Evolutionary conservation across 139 green algal genomes (phyloP), one percentile per base, ranked within the genome.

Genomic region (Tetraselmis striata): DNA sequence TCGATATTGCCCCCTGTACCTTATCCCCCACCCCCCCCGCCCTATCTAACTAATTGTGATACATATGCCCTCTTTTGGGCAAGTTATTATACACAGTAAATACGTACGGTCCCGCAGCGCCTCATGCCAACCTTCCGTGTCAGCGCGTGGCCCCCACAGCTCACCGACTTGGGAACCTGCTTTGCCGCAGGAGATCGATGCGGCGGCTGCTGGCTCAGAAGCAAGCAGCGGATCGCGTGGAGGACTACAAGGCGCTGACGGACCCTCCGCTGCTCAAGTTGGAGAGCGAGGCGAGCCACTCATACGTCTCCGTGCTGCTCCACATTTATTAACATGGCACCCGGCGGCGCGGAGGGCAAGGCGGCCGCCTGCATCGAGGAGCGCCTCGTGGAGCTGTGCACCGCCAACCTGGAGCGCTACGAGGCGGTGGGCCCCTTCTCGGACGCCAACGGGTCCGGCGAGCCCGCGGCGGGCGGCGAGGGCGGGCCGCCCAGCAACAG

Each of bases 261-360:
- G 96, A 99, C 88, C 96, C 96, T 0, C 96, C 96, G 1, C 89
- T 99, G 85, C 90, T 98, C 85, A 84, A 91, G 5, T 88, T 99
- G 32, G 96, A 99, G 89, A 90, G 87, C 2, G 95, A 98, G 87
- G 90, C 93, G 31, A 84, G 87, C 2, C 91, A 97, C 77, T 92
- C 94, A 2, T 96, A 96, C 82, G 85, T 99, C 27, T 93, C 90
- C 29, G 86, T 97, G 79, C 85, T 96, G 80, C 85, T 92, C 32
- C 88, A 92, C 75, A 59, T 95, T n/a, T n/a, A n/a, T n/a, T n/a
- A n/a, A n/a, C n/a, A n/a, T n/a, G n/a, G n/a, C n/a, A n/a, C n/a
- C n/a, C n/a, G n/a, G n/a, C n/a, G n/a, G n/a, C n/a, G n/a, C n/a
- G n/a, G 76, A 78, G 11, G 45, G 77, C 22, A 76, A 74, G 29